Percentiles rank a stretch among this genome's conserved stretches.
phyloP scores from a whole-genome alignment of 331 rosid species.

The Telfairia occidentalis region DNA sequence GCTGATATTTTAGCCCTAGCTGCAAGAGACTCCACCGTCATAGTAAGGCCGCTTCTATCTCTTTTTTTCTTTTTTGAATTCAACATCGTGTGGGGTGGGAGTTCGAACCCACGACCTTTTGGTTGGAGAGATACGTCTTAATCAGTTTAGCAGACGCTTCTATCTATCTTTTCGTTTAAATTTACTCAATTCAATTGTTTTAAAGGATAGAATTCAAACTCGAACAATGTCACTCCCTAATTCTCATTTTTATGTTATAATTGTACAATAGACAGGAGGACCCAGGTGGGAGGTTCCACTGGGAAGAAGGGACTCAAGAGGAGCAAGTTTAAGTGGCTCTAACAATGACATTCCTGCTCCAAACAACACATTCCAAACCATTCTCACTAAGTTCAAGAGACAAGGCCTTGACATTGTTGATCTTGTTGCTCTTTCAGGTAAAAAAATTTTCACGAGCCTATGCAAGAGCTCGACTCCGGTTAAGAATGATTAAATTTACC shows the following conservation, averaged over 20 bases:
- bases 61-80: too few relatives aligned
- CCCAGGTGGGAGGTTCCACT: slow-evolving; percentile 69
- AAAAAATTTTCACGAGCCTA: neutral
- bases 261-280: slow-evolving; percentile 47
- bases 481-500: too few relatives aligned
- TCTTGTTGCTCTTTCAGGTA: slow-evolving; percentile 84
- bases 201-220: too few relatives aligned
- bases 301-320: slow-evolving; percentile 70
- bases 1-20: slow-evolving; percentile 69
- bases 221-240: too few relatives aligned
- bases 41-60: slow-evolving; percentile 29
- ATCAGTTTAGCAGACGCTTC: too few relatives aligned
- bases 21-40: slow-evolving; percentile 73
- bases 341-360: slow-evolving; percentile 84
- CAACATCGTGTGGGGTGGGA: too few relatives aligned
- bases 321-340: slow-evolving; percentile 76
- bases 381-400: slow-evolving; percentile 64
- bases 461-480: neutral
- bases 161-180: neutral
- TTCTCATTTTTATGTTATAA: neutral
- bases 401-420: slow-evolving; percentile 71
- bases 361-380: slow-evolving; percentile 78
- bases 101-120: too few relatives aligned
- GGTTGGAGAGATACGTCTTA: too few relatives aligned
- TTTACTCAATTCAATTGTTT: neutral